These are phyloP conservation scores for Bertia moriformis DNA, from an alignment of 2,329 filamentous ascomycete species.

Conservation along the genomic window DNA sequence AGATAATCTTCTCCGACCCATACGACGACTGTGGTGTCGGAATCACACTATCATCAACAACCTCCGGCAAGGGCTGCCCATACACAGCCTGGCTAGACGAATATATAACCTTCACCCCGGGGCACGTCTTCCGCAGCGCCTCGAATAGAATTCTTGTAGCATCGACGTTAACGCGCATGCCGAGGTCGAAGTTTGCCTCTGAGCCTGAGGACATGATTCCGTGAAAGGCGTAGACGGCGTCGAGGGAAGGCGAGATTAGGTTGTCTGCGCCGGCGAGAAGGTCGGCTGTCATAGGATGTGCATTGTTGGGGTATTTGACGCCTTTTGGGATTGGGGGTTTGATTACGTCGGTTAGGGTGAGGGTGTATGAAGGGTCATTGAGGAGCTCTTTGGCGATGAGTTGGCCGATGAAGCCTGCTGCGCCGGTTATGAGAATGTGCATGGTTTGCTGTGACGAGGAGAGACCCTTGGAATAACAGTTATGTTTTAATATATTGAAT, in stretches of 20 bases:
- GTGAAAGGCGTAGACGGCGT: slow-evolving; percentile 46
- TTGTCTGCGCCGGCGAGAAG: slow-evolving; percentile 25
- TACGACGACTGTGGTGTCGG: slow-evolving; percentile 49
- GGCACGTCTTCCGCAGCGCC: slow-evolving; percentile 28
- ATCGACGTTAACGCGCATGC: slow-evolving; percentile 45
- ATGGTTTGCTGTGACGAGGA: neutral
- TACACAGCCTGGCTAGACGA: slow-evolving; percentile 49
- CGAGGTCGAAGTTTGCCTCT: slow-evolving; percentile 44
- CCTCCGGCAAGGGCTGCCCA: slow-evolving; percentile 36
- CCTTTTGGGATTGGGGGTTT: slow-evolving; percentile 32
- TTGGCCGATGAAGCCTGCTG: slow-evolving; percentile 16
- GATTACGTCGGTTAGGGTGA: slow-evolving; percentile 36
- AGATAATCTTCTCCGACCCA: slow-evolving; percentile 47
- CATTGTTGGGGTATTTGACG: slow-evolving; percentile 31
- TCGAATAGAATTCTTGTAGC: slow-evolving; percentile 38
- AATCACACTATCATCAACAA: slow-evolving; percentile 31
- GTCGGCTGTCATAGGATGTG: slow-evolving; percentile 32
- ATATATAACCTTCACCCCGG: slow-evolving; percentile 43
- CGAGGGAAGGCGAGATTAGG: slow-evolving; percentile 24
- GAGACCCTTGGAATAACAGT: too few relatives aligned
- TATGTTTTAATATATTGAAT: too few relatives aligned
- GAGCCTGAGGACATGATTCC: slow-evolving; percentile 54
- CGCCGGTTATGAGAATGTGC: slow-evolving; percentile 17
- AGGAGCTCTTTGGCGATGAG: slow-evolving; percentile 23
- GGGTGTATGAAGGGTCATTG: slow-evolving; percentile 19